These are phyloP conservation scores for Tephrocybe rancida DNA, from an alignment of 768 basidiomycete genomes.

Conservation along the genomic window DNA sequence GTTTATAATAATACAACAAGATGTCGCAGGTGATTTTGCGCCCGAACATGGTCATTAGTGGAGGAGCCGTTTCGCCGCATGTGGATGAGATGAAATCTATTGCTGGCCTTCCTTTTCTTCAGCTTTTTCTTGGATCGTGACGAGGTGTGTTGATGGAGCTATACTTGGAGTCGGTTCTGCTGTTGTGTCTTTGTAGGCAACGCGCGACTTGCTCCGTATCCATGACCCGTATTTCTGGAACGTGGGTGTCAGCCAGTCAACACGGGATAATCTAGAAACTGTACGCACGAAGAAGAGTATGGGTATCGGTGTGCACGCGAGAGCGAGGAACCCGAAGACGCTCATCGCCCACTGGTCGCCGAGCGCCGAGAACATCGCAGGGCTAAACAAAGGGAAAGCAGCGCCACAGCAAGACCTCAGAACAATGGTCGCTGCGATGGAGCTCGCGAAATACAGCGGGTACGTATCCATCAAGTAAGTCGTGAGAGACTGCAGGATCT, in stretches of 20 bases:
- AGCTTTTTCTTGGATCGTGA: conserved; percentile 17
- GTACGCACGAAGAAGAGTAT: conserved; percentile 54
- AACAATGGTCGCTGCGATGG: conserved; percentile 69
- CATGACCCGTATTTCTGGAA: conserved; percentile 52
- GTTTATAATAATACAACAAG: background rate
- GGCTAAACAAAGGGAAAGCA: conserved; percentile 61
- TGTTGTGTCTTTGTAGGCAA: conserved; percentile 41
- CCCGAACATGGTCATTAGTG: background rate
- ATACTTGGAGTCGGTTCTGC: background rate
- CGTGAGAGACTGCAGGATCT: conserved; percentile 65
- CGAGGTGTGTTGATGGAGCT: conserved; percentile 9
- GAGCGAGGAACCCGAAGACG: conserved; percentile 53
- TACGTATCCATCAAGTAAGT: conserved; percentile 77
- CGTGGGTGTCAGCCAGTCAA: background rate
- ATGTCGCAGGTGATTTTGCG: background rate
- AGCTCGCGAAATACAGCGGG: conserved; percentile 65
- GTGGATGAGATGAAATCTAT: background rate
- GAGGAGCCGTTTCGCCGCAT: background rate
- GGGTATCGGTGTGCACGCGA: conserved; percentile 57
- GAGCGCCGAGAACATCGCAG: conserved; percentile 50
- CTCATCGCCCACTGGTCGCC: conserved; percentile 59
- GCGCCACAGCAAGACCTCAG: conserved; percentile 65
- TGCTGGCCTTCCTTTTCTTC: conserved; percentile 12
- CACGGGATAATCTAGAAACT: background rate
- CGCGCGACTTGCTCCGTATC: conserved; percentile 47